Base-by-base conservation (phyloP, 148 eudicot species). In the Diospyros kaki region DNA sequence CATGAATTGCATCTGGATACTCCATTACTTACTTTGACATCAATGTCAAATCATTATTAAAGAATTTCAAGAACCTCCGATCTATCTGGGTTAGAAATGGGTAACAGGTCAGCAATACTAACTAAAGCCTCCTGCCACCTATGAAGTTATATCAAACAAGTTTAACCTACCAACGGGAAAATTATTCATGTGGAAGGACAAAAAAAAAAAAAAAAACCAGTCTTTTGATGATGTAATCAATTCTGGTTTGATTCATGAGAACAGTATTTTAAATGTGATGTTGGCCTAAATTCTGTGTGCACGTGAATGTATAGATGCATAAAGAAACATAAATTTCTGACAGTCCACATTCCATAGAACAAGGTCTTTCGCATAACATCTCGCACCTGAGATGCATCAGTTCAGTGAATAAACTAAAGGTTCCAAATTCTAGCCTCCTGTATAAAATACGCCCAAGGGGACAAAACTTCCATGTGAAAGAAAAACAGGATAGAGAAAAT, bases 401-500 rank as follows among this genome's bases (percentile, higher is more conserved):
- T 15, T 39, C 56, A 38, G 2, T 38, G 0, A 4, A 43, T 48
- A 43, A 13, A 67, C 52, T n/a, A 54, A 65, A 58, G 72, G 51
- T 18, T n/a, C 48, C 1, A 66, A 43, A 13, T 53, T 44, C 1
- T 13, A 7, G 28, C 4, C 28, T 43, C 46, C 42, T 38, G 13
- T 59, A 15, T n/a, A n/a, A n/a, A n/a, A n/a, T 50, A 45, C 46
- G 12, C 14, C 53, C 28, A 28, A 28, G 28, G 28, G 28, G 28
- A 28, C 42, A 18, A 51, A 76, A 43, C 73, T 58, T 41, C 40
- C 70, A 45, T 54, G 53, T 65, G 28, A n/a, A n/a, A 44, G 69
- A 64, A 65, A 58, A 70, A 66, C 65, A 52, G 18, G 28, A 28
- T 28, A 28, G 28, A 28, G 28, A 28, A 28, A 28, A 28, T 0